Percentiles rank a stretch among this genome's conserved stretches.
These are phyloP conservation scores for Durusdinium trenchii DNA, from an alignment of 73 alveolate genomes.

Conservation along the genomic window DNA sequence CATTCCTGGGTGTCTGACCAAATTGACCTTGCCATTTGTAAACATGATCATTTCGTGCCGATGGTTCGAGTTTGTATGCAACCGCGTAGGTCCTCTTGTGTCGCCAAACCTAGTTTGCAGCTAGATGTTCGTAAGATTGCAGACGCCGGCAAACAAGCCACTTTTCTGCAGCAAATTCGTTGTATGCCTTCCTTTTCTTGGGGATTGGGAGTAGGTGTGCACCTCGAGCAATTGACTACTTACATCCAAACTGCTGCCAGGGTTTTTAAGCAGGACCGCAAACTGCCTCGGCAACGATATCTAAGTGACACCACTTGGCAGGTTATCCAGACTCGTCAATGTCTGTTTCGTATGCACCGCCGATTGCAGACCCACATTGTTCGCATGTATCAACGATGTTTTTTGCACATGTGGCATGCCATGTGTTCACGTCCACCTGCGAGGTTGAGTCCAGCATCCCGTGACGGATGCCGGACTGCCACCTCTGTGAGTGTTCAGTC, in stretches of 20 bases:
- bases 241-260: neutral
- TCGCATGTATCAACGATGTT: too few relatives aligned
- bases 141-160: neutral
- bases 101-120: too few relatives aligned
- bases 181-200: neutral
- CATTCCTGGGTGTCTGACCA: neutral
- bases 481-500: too few relatives aligned
- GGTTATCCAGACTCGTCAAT: neutral
- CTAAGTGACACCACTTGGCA: neutral
- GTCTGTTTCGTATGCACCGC: too few relatives aligned
- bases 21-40: neutral
- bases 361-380: too few relatives aligned
- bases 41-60: neutral
- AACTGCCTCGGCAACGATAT: neutral
- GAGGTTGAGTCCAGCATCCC: too few relatives aligned
- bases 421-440: too few relatives aligned
- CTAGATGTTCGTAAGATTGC: neutral
- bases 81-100: neutral
- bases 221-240: neutral
- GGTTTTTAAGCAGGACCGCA: too few relatives aligned
- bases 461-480: too few relatives aligned
- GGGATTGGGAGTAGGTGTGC: neutral
- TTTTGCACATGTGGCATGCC: too few relatives aligned
- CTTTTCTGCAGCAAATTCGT: neutral
- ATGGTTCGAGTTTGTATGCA: neutral